Evolutionary conservation across 176 grass and related monocot genomes (phyloP), one percentile per base, ranked within the genome.

Genomic region (Themeda triandra): DNA sequence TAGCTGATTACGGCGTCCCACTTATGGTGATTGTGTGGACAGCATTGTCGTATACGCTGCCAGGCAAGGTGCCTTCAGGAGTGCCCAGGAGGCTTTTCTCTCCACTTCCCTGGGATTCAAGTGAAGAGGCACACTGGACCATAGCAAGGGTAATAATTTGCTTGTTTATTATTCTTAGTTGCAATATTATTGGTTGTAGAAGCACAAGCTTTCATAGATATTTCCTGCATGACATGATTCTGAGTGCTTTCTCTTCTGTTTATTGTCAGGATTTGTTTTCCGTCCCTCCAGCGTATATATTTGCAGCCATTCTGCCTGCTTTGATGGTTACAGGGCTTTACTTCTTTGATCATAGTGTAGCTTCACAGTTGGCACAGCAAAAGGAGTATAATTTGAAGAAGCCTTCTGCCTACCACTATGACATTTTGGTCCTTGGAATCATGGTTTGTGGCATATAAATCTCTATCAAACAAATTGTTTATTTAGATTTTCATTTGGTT

Each of bases 311-410:
- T 63, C 29, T 99, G 66, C 96, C 96, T 69, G 93, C 96, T 63
- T 33, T 91, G 81, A 99, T 99, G 96, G 90, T 99, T 63, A 81
- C 96, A 29, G 96, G 96, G 33, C 90, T 99, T 60, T 99, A 96
- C 81, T 99, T 99, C 87, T 99, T 99, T 78, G 96, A 99, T 77
- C 96, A 99, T 54, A 91, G 91, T 24, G 96, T 99, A 44, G 93
- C 96, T 86, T 94, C 96, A 35, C 93, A 96, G 66, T 68, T 99
- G 88, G 96, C 96, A 40, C 96, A 99, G 76, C 96, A 99, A 75
- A 92, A 94, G 58, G 93, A 99, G 37, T 99, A 94, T 58, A 99
- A 99, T 92, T 86, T 99, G 81, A 94, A 94, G 75, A 99, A 94
- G 35, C 93, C 96, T 63, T 96, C 96, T 11, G 81, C 96, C 60